These are phyloP conservation scores for Crithidia fasciculata DNA, from an alignment of 208 protist species.

Conservation along the genomic window DNA sequence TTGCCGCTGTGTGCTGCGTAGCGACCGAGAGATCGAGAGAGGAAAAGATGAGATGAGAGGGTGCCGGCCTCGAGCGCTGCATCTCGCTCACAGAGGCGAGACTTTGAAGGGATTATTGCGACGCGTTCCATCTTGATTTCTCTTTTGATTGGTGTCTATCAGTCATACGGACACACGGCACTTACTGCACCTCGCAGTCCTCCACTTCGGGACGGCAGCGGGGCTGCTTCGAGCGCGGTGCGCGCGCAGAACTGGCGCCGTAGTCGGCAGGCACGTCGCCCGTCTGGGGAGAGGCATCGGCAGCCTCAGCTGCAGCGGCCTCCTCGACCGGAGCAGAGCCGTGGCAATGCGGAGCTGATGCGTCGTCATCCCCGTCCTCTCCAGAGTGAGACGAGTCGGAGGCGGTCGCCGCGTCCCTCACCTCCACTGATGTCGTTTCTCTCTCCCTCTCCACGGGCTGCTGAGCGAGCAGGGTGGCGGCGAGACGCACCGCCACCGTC, in stretches of 20 bases:
- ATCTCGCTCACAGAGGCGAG: too few species aligned
- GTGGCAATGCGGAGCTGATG: too few species aligned
- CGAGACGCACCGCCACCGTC: conserved; percentile 40
- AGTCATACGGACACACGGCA: too few species aligned
- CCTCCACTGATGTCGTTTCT: neutral
- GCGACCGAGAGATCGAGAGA: too few species aligned
- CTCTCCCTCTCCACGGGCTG: neutral
- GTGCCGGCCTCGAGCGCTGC: neutral
- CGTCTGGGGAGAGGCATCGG: too few species aligned
- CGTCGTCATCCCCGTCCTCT: too few species aligned
- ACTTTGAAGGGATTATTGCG: too few species aligned
- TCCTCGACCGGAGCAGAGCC: too few species aligned
- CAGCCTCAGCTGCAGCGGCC: too few species aligned
- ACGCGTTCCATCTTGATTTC: too few species aligned
- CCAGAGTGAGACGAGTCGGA: too few species aligned
- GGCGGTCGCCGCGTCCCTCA: neutral
- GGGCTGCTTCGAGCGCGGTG: conserved; percentile 9
- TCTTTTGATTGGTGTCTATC: neutral
- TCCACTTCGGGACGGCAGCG: conserved; percentile 37
- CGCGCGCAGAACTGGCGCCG: neutral
- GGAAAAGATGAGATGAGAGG: neutral
- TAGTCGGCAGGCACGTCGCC: neutral
- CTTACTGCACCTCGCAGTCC: conserved; percentile 56
- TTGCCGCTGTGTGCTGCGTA: too few species aligned
- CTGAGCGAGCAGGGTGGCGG: conserved; percentile 19